A percentile compares a stretch with the other conserved stretches of the same genome.
Evolutionary conservation across 2,329 filamentous ascomycete species (phyloP).

Genomic region (Aspergillus carbonarius): DNA sequence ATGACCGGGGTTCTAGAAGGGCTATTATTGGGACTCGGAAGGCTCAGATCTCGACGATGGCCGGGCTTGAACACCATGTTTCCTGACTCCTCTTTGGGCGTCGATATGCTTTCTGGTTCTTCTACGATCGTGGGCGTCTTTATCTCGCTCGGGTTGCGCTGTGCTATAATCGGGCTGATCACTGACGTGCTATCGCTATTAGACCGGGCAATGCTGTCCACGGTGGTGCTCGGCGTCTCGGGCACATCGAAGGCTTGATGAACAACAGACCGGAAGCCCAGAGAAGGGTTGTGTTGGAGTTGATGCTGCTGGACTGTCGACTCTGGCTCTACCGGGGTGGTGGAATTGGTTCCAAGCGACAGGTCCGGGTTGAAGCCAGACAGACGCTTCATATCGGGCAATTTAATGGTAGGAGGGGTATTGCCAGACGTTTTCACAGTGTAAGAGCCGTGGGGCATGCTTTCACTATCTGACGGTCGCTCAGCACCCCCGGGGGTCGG

Average conservation of each 20-base stretch:
- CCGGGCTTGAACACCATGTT: constrained; percentile 50
- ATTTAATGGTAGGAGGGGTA: constrained; percentile 21
- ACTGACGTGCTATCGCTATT: constrained; percentile 63
- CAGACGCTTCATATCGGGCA: constrained; percentile 47
- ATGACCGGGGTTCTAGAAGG: constrained; percentile 60
- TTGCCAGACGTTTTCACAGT: constrained; percentile 8
- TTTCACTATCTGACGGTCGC: background rate
- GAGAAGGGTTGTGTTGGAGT: constrained; percentile 54
- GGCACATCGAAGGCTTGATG: constrained; percentile 64
- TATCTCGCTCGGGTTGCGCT: constrained; percentile 39
- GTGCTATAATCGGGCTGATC: constrained; percentile 64
- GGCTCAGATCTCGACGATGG: constrained; percentile 58
- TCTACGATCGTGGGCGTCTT: constrained; percentile 58
- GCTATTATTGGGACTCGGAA: constrained; percentile 59
- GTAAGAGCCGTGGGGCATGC: background rate
- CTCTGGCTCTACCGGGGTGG: constrained; percentile 14
- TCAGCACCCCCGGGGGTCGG: background rate
- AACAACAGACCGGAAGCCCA: constrained; percentile 61
- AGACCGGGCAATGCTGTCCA: constrained; percentile 56
- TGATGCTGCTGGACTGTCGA: constrained; percentile 21
- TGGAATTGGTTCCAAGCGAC: constrained; percentile 16
- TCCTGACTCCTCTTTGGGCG: constrained; percentile 20
- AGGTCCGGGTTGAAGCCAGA: constrained; percentile 40
- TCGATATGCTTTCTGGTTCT: constrained; percentile 43
- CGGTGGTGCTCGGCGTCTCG: constrained; percentile 55